Conservation (phyloP, 805 yeast genomes). For the Saturnispora zaruensis region DNA sequence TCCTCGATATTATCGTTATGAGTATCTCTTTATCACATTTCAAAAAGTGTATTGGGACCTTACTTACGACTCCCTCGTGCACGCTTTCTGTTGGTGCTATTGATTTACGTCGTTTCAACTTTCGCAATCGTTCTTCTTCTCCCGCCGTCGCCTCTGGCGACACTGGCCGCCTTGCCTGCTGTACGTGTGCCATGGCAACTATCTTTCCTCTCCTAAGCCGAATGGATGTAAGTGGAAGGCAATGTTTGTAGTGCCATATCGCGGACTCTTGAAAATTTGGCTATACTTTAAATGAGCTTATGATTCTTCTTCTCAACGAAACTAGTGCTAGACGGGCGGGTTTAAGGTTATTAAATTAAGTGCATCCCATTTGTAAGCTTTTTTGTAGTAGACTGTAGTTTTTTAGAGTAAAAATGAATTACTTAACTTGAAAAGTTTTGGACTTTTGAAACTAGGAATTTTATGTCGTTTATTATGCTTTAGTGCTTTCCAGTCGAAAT, state of each 20-base stretch:
- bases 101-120: constrained; percentile 6
- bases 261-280: not conserved
- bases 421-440: too few species aligned
- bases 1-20: constrained; percentile 63
- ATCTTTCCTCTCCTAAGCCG: not conserved
- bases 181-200: not conserved
- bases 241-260: not conserved
- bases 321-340: too few species aligned
- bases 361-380: too few species aligned
- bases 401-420: too few species aligned
- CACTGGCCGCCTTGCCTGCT: not conserved
- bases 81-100: not conserved
- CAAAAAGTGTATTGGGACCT: constrained; percentile 46
- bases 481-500: too few species aligned
- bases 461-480: too few species aligned
- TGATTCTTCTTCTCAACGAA: too few species aligned
- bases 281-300: not conserved
- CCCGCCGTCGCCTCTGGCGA: not conserved
- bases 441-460: too few species aligned
- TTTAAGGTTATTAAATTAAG: too few species aligned
- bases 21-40: constrained; percentile 64
- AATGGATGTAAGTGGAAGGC: not conserved
- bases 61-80: not conserved
- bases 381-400: too few species aligned
- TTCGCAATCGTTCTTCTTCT: not conserved